These are phyloP conservation scores for Venturia asperata DNA, from an alignment of 2,329 filamentous ascomycete genomes.

Conservation along the genomic window DNA sequence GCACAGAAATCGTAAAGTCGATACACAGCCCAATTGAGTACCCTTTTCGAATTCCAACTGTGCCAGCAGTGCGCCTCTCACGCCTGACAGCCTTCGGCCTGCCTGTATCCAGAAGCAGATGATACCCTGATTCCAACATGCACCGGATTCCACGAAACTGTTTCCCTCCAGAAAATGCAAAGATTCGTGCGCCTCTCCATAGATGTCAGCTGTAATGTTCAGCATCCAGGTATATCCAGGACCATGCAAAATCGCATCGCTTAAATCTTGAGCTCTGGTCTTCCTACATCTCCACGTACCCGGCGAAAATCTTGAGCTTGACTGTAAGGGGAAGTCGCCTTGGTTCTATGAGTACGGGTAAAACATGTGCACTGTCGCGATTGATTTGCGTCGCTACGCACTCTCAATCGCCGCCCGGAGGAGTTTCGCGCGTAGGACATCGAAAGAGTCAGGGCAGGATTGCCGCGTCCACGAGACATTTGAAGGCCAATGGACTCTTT, in stretches of 20 bases:
- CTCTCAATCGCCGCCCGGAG: background rate
- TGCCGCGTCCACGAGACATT: background rate
- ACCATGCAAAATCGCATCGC: background rate
- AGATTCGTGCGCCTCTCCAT: background rate
- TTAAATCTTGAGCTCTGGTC: background rate
- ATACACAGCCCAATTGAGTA: background rate
- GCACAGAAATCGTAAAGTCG: background rate
- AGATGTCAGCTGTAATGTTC: background rate
- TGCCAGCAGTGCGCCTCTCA: background rate
- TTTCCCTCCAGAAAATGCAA: conserved; percentile 6
- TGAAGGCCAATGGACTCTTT: background rate
- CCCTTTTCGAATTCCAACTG: background rate
- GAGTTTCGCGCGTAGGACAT: background rate
- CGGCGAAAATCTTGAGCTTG: background rate
- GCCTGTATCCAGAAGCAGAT: background rate
- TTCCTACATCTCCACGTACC: background rate
- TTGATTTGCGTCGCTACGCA: background rate
- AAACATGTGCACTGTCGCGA: background rate
- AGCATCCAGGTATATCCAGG: background rate
- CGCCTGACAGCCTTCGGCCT: background rate
- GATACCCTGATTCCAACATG: background rate
- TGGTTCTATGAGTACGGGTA: background rate
- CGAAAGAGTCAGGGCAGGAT: background rate
- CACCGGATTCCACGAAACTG: background rate
- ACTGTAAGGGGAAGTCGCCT: background rate